Conservation (phyloP, 495 filamentous ascomycete species). For the Daldinia vernicosa region DNA sequence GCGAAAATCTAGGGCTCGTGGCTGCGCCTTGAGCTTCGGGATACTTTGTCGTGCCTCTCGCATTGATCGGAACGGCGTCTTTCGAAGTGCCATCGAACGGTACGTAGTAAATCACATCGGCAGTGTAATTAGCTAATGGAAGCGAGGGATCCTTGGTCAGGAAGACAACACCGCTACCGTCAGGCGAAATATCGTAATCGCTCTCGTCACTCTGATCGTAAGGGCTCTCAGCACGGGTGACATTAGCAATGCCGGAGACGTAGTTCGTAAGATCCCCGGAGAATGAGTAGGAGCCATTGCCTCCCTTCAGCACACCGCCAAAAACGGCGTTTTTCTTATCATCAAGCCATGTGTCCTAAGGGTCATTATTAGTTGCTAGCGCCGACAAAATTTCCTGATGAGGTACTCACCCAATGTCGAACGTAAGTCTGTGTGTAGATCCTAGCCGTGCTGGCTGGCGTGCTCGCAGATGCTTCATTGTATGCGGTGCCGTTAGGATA, state of each 20-base stretch:
- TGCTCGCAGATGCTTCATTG: slow-evolving; percentile 59
- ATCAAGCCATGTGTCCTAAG: slow-evolving; percentile 60
- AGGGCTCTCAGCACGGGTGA: slow-evolving; percentile 58
- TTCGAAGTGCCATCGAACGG: slow-evolving; percentile 51
- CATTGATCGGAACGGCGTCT: slow-evolving; percentile 42
- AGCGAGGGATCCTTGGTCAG: slow-evolving; percentile 74
- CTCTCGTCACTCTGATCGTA: slow-evolving; percentile 48
- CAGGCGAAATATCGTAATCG: slow-evolving; percentile 56
- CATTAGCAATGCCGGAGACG: slow-evolving; percentile 57
- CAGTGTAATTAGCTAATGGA: slow-evolving; percentile 72
- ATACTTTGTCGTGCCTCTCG: slow-evolving; percentile 50
- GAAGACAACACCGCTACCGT: slow-evolving; percentile 65
- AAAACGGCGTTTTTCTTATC: slow-evolving; percentile 70
- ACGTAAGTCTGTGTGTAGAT: slow-evolving; percentile 67
- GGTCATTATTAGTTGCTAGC: slow-evolving; percentile 1
- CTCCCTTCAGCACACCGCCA: slow-evolving; percentile 64
- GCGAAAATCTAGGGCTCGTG: slow-evolving; percentile 70
- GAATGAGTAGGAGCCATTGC: slow-evolving; percentile 48
- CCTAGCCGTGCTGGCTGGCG: slow-evolving; percentile 58
- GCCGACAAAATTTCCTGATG: not conserved
- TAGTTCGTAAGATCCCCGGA: slow-evolving; percentile 57
- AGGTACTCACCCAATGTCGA: slow-evolving; percentile 63
- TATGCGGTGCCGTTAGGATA: slow-evolving; percentile 66
- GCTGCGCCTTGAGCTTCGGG: slow-evolving; percentile 67
- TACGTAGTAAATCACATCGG: slow-evolving; percentile 70